Evolutionary conservation across 2,329 filamentous ascomycete genomes (phyloP), one percentile per base, ranked within the genome.

Genomic region (Colletotrichum magnum): DNA sequence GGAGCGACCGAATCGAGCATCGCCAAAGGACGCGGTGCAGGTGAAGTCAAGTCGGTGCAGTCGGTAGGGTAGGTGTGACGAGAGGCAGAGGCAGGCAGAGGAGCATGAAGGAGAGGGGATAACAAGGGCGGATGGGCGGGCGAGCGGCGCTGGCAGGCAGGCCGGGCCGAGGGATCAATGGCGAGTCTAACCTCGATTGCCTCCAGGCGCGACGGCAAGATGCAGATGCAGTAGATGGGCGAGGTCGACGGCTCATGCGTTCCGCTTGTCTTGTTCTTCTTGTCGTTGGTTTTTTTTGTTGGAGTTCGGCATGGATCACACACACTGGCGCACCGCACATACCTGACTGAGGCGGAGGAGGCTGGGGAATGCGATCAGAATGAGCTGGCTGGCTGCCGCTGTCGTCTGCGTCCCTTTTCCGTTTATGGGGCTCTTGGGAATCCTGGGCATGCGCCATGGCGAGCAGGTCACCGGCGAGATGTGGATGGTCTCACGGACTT

Each of bases 371-470:
- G 70, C 80, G 79, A 72, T 81, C 80, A 71, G 77, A 72, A 68
- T 79, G 80, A 56, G 74, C 72, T 71, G 75, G 74, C 73, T 81
- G 82, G 68, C 73, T 76, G 73, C 79, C 80, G 72, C 74, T 79
- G 74, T 86, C 84, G 73, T 86, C 83, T 66, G 78, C 74, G 71
- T 84, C 83, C 73, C 84, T 83, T 75, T 86, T 86, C 72, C 84
- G 82, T 78, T 86, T 86, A 76, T 81, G 80, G 72, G 79, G 76
- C 64, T 85, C 81, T 62, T 76, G 71, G 43, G 68, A 61, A 39
- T 82, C 82, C 71, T 78, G 75, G 74, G 76, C 79, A 76, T 83
- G 82, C 73, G 82, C 81, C 83, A 85, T 85, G 64, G 67, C 74
- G 69, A 70, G 52, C 32, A 57, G 41, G 53, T 70, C 63, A 70